A percentile compares a stretch with the other conserved stretches of the same genome.
phyloP scores from a whole-genome alignment of 2,329 filamentous ascomycete species.

The Phaeoacremonium minimum region DNA sequence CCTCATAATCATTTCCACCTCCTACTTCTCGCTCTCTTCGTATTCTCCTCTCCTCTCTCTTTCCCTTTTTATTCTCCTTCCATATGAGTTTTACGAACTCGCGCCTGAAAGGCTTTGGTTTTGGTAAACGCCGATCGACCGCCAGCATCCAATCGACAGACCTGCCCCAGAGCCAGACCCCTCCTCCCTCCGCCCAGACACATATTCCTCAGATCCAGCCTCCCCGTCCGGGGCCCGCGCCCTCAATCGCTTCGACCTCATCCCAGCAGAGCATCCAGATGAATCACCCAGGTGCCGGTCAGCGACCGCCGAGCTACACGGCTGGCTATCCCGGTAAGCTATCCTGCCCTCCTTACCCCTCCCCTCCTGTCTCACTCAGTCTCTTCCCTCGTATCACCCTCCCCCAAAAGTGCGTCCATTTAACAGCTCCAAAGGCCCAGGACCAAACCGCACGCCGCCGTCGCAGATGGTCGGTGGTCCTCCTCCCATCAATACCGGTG shows the following conservation, averaged over 20 bases:
- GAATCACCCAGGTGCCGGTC: conserved; percentile 57
- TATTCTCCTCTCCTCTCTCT: conserved; percentile 26
- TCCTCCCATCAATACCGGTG: conserved; percentile 63
- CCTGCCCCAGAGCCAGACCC: conserved; percentile 32
- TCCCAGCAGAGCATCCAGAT: conserved; percentile 51
- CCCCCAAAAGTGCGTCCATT: too few species aligned
- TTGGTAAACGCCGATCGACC: conserved; percentile 74
- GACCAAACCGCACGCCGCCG: conserved; percentile 49
- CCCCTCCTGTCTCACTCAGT: conserved; percentile 41
- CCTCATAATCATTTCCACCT: conserved; percentile 15
- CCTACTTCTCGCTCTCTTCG: conserved; percentile 22
- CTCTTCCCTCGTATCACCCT: conserved; percentile 49
- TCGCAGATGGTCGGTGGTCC: conserved; percentile 60
- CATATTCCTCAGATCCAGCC: conserved; percentile 15
- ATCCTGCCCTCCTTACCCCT: conserved; percentile 38
- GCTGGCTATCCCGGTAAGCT: conserved; percentile 27
- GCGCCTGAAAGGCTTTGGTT: conserved; percentile 74
- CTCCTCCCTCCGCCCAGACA: conserved; percentile 27
- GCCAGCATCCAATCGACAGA: conserved; percentile 53
- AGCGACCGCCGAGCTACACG: conserved; percentile 61
- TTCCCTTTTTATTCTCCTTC: conserved; percentile 29
- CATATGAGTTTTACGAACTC: conserved; percentile 77
- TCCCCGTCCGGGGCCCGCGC: conserved; percentile 29
- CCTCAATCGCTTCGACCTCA: conserved; percentile 41
- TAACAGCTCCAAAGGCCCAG: too few species aligned